Conservation (phyloP, 148 eudicot species). For the Vaccinium macrocarpon region DNA sequence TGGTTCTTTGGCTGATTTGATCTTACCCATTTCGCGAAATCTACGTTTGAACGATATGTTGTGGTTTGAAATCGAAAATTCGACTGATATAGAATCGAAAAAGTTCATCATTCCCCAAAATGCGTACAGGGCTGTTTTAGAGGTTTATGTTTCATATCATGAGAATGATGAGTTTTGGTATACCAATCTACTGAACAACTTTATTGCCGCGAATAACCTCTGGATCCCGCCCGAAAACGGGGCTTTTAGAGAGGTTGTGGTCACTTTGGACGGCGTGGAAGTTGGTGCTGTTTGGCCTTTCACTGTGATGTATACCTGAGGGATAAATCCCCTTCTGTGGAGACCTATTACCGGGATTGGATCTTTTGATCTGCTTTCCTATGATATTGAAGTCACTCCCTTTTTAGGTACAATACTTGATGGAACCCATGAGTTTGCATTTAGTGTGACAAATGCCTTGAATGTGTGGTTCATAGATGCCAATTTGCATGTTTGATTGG, state of each 20-base stretch:
- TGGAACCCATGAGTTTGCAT: conserved; percentile 54
- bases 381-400: conserved; percentile 82
- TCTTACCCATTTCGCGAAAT: conserved; percentile 70
- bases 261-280: conserved; percentile 52
- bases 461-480: conserved; percentile 92
- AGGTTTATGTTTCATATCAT: conserved; percentile 84
- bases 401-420: conserved; percentile 63
- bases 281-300: conserved; percentile 87
- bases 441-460: conserved; percentile 71
- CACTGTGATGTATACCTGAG: conserved; percentile 86
- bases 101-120: conserved; percentile 60
- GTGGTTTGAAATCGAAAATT: conserved; percentile 75
- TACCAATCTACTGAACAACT: conserved; percentile 61
- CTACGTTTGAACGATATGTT: conserved; percentile 78
- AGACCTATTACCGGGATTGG: conserved; percentile 80
- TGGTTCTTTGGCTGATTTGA: conserved; percentile 56
- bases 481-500: conserved; percentile 91
- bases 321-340: conserved; percentile 86
- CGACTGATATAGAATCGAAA: conserved; percentile 41
- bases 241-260: conserved; percentile 80
- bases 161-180: conserved; percentile 91
- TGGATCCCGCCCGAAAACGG: conserved; percentile 58
- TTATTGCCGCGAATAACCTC: conserved; percentile 53
- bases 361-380: conserved; percentile 78
- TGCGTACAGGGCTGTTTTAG: conserved; percentile 77